Evolutionary conservation across 768 basidiomycete species (phyloP), one percentile per base, ranked within the genome.

Genomic region (Termitomyces bulborhizus): DNA sequence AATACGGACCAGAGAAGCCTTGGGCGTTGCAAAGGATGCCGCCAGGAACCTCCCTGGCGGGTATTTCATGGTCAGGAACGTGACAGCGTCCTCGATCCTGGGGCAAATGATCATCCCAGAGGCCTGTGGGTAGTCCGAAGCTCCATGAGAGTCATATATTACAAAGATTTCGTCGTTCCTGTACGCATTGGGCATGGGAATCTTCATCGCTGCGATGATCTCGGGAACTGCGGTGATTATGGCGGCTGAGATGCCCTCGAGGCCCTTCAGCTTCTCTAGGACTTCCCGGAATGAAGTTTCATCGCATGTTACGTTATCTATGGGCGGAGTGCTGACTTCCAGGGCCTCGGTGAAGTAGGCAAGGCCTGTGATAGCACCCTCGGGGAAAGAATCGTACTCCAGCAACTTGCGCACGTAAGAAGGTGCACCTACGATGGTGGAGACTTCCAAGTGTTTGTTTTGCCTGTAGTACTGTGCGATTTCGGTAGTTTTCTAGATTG

Each of bases 1-100:
- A 6, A 1, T 13, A 15, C 1, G 3, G 34, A 5, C 21, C 6
- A 6, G 32, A 6, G 3, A 21, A 8, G 13, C 15, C 24, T 6
- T 15, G n/a, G 48, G 36, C 16, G 3, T n/a, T n/a, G 24, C 48
- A 21, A 37, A 26, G 9, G 48, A 49, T 27, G 48, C 48, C n/a
- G 5, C 9, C 3, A 26, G 32, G 3, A 3, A 0, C 7, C 7
- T 0, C 3, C 11, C 11, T 1, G 0, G 8, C 6, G 7, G 11
- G 13, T 3, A 37, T 36, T 16, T 49, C 7, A 0, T 5, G 4
- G 12, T 1, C 1, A 49, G 48, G 36, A 27, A 12, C 0, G 3
- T 12, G 6, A 36, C 48, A 6, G 48, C 48, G 9, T 8, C 26
- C 11, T 49, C 16, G 9, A n/a, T 3, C 3, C 16, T 49, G 4